phyloP scores from a whole-genome alignment of 2,329 filamentous ascomycete species.

The Epichloe glyceriae region DNA sequence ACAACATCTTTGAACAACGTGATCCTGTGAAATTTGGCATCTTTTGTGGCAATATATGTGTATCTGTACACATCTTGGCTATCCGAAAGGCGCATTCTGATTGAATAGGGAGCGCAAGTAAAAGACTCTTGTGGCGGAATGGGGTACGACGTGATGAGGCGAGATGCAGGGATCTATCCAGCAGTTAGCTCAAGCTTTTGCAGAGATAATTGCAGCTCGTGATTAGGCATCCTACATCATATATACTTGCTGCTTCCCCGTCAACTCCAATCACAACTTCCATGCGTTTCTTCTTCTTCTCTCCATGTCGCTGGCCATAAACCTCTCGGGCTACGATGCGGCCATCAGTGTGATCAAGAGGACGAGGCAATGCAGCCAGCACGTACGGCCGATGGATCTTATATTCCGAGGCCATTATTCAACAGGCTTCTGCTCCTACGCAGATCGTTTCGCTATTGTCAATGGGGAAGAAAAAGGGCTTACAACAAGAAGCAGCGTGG shows the following conservation, averaged over 20 bases:
- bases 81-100: slow-evolving; percentile 37
- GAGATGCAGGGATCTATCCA: slow-evolving; percentile 43
- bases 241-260: slow-evolving; percentile 52
- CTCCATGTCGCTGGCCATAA: slow-evolving; percentile 42
- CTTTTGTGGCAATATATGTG: slow-evolving; percentile 46
- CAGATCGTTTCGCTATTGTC: background rate
- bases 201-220: no score
- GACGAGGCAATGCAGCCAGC: slow-evolving; percentile 44
- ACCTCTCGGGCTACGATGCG: slow-evolving; percentile 48
- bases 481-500: background rate
- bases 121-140: slow-evolving; percentile 52
- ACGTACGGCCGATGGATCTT: slow-evolving; percentile 53
- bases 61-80: slow-evolving; percentile 39
- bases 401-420: slow-evolving; percentile 44
- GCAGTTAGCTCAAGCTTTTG: slow-evolving; percentile 1
- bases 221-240: slow-evolving; percentile 37
- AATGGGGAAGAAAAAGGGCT: background rate
- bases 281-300: slow-evolving; percentile 49
- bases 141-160: slow-evolving; percentile 53
- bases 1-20: slow-evolving; percentile 47
- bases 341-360: slow-evolving; percentile 38
- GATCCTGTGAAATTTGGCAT: slow-evolving; percentile 35
- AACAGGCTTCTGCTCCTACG: background rate
- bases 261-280: slow-evolving; percentile 52
- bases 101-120: slow-evolving; percentile 47